These are phyloP conservation scores for Elsinoe ampelina DNA, from an alignment of 2,329 filamentous ascomycete species.

Conservation along the genomic window DNA sequence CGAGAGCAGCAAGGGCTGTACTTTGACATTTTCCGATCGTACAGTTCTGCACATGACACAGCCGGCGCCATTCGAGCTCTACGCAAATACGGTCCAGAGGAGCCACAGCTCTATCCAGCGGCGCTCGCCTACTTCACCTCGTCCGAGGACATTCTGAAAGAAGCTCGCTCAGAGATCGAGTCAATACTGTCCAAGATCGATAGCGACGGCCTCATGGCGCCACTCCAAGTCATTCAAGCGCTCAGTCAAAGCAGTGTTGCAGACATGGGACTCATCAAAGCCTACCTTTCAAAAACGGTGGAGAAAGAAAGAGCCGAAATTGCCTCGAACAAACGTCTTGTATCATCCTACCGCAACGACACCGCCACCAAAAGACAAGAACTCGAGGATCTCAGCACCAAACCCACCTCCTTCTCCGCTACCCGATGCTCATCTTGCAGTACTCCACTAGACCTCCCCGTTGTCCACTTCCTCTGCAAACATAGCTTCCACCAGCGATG, in stretches of 20 bases:
- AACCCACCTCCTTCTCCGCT: constrained; percentile 82
- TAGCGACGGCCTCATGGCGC: constrained; percentile 84
- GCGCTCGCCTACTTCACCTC: constrained; percentile 91
- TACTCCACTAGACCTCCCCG: constrained; percentile 70
- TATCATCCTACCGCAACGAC: constrained; percentile 73
- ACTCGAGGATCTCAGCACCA: constrained; percentile 63
- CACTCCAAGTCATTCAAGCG: constrained; percentile 91
- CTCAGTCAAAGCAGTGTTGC: constrained; percentile 71
- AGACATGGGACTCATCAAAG: constrained; percentile 95
- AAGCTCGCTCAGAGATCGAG: constrained; percentile 77
- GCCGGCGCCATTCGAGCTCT: constrained; percentile 81
- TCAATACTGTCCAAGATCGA: constrained; percentile 78
- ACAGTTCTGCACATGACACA: constrained; percentile 86
- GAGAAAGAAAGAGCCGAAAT: constrained; percentile 83
- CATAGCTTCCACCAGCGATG: constrained; percentile 94
- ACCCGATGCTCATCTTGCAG: constrained; percentile 80
- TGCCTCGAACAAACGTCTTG: constrained; percentile 65
- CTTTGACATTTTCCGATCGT: constrained; percentile 94
- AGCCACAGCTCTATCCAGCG: constrained; percentile 85
- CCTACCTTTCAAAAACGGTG: constrained; percentile 82
- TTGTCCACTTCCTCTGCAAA: constrained; percentile 93
- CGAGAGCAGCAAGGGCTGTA: constrained; percentile 86
- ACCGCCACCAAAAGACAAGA: constrained; percentile 72
- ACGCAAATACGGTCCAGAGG: constrained; percentile 80
- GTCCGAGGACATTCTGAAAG: constrained; percentile 67